Evolutionary conservation across 352 stramenopile species (phyloP), one percentile per base, ranked within the genome.

Genomic region (Phytophthora tubulina): DNA sequence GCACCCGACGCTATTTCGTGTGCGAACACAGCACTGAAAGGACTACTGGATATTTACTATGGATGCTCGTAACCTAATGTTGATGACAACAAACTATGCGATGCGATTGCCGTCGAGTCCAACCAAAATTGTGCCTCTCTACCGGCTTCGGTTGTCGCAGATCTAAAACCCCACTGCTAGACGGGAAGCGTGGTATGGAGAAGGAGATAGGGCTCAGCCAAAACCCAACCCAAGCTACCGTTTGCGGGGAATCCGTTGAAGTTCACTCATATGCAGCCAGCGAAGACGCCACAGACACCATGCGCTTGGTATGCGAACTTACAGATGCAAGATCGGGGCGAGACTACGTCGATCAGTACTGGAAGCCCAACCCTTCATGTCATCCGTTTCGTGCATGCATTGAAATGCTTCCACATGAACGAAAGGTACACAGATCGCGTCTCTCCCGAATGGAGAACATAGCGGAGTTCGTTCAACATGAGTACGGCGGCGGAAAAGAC

Each of bases 1-100:
- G 39, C 39, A 11, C 39, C 39, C 14, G 59, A 67, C 9, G 14
- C 48, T 3, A 59, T 67, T 38, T 52, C 48, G 11, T 49, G 36
- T 10, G 32, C 38, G 14, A 59, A 38, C 13, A 15, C 59, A 7
- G 17, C 48, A 15, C 31, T 59, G 3, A 7, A 67, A 59, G 2
- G 38, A 8, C 4, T 55, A 38, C 17, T 9, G 11, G 32, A 56
- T 35, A 44, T 56, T 14, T 14, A 44, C 50, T 56, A 32, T 15
- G 32, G 31, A 33, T n/a, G 21, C 9, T 35, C 36, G 15, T 9
- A 49, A 17, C 30, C 6, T 27, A 27, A 27, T 27, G 21, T 1
- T 27, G 21, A 27, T 27, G 21, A 2, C 21, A 27, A 27, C 21
- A 1, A 27, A 27, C 21, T 27, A 27, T 27, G 21, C 21, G 1